Percentiles rank a stretch among this genome's conserved stretches.
Conservation (phyloP, 176 grass and related monocot genomes). For the Oryza glaberrima region DNA sequence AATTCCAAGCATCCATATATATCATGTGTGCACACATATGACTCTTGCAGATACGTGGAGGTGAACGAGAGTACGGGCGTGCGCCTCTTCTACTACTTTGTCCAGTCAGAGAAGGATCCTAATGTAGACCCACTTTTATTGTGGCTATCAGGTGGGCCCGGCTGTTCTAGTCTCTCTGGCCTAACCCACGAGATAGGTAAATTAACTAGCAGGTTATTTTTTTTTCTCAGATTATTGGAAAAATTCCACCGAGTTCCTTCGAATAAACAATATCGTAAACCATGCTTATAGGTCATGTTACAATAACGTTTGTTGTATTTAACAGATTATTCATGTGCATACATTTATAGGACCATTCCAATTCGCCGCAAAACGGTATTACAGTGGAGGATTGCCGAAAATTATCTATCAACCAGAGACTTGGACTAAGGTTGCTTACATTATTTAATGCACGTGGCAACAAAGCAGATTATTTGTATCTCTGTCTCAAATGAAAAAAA, state of each 20-base stretch:
- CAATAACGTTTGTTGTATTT: too few species aligned
- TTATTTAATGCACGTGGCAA: too few species aligned
- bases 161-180: conserved; percentile 6
- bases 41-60: conserved; percentile 29
- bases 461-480: too few species aligned
- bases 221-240: too few species aligned
- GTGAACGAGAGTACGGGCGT: conserved; percentile 26
- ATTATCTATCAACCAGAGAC: conserved; percentile 44
- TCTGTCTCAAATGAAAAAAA: too few species aligned
- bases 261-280: too few species aligned
- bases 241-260: too few species aligned
- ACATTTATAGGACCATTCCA: conserved; percentile 32
- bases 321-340: too few species aligned
- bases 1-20: too few species aligned
- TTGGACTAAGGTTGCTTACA: conserved; percentile 43
- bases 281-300: too few species aligned
- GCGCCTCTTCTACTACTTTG: conserved; percentile 41
- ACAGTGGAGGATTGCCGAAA: conserved; percentile 24
- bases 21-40: too few species aligned
- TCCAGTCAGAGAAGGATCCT: conserved; percentile 25
- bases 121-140: conserved; percentile 18
- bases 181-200: conserved; percentile 17
- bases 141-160: conserved; percentile 32
- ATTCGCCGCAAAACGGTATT: conserved; percentile 33
- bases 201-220: not conserved